Conservation (phyloP, 192 early-diverging fungal genomes). For the Backusella tuberculispora region DNA sequence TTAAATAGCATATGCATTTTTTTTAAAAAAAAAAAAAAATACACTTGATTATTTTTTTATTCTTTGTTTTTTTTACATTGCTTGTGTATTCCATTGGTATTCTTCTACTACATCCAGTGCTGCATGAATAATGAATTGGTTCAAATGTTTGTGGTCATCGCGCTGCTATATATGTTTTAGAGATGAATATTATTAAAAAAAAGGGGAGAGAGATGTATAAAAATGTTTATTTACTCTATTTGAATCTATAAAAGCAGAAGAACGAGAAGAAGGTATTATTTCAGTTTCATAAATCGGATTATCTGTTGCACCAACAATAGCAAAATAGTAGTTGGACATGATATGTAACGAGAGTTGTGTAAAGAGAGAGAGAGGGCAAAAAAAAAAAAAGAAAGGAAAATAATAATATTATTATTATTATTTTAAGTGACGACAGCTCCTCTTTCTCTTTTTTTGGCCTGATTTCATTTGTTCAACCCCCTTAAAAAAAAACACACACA, state of each 20-base stretch:
- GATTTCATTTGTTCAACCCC: not conserved
- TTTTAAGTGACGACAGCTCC: not conserved
- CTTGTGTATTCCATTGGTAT: conserved; percentile 83
- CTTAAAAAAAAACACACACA: no score
- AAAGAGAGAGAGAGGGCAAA: not conserved
- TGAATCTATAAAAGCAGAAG: conserved; percentile 40
- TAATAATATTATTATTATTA: not conserved
- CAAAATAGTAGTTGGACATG: conserved; percentile 75
- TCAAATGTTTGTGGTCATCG: conserved; percentile 87
- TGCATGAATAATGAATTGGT: conserved; percentile 97
- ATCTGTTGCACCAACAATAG: conserved; percentile 92
- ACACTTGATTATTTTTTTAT: not conserved
- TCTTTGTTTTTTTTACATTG: conserved; percentile 59
- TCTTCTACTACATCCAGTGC: conserved; percentile 98
- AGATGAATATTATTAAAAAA: not conserved
- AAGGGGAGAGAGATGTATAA: not conserved
- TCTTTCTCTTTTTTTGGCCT: not conserved
- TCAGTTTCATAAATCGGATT: conserved; percentile 97
- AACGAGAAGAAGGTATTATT: conserved; percentile 62
- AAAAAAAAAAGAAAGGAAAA: not conserved
- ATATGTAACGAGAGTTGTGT: no score
- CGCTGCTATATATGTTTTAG: conserved; percentile 43
- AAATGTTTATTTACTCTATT: conserved; percentile 24
- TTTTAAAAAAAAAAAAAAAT: no score
- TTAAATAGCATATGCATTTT: no score